Evolutionary conservation across 2,329 filamentous ascomycete genomes (phyloP), one percentile per base, ranked within the genome.

Genomic region (Aspergillus jensenii): DNA sequence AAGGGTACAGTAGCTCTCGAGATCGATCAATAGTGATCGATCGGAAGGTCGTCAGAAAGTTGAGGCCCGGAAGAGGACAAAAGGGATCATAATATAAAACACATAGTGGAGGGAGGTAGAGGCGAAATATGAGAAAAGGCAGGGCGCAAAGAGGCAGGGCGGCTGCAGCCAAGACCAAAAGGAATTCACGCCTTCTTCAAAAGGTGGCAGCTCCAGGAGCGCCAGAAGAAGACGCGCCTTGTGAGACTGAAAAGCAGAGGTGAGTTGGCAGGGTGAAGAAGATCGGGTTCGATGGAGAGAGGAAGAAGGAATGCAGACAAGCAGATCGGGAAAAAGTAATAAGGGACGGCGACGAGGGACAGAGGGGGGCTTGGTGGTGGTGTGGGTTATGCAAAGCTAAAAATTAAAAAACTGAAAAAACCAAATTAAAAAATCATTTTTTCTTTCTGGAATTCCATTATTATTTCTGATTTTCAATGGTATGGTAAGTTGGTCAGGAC

Each of bases 31-130:
- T 52, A 50, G 62, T 55, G 63, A 70, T 70, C 65, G 64, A 73
- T 61, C 63, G 56, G 54, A 63, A 66, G 64, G 65, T 62, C 62
- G 62, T 43, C 59, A 64, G 56, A 56, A 61, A 61, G 65, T 60
- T 59, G 60, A 59, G 65, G 71, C 71, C 74, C 74, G 69, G 63
- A 56, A 56, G 59, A 70, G 73, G 72, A 76, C 73, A 64, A 60
- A 58, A 63, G 66, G 65, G 70, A 75, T 76, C 74, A 78, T 77
- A 76, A 78, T 72, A 74, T 72, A 64, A 60, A 74, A 63, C 61
- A 65, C 68, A 74, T 73, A 68, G 66, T 63, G 71, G 63, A 64
- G 57, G 27, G 64, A 60, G 56, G 58, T 46, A 44, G 45, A 45
- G 31, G 55, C 43, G 31, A 33, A 46, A 54, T 52, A 52, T 53